These are phyloP conservation scores for Babesia caballi DNA, from an alignment of 169 alveolate species.

Conservation along the genomic window DNA sequence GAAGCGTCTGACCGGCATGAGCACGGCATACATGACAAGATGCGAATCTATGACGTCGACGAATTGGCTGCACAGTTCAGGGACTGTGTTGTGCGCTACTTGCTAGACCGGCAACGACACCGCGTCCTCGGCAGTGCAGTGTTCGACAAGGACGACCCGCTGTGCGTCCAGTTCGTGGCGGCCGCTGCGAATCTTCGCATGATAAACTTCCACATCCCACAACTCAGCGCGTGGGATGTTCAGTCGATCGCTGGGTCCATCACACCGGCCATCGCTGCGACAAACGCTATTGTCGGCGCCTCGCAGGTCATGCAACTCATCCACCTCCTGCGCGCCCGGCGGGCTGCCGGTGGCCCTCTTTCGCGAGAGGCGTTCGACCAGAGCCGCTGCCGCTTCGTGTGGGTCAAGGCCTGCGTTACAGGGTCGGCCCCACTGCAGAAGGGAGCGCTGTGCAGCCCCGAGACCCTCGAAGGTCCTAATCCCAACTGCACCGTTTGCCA, in stretches of 20 bases:
- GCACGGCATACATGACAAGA: neutral
- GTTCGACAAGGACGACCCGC: conserved; percentile 92
- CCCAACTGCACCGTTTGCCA: conserved; percentile 51
- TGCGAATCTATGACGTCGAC: neutral
- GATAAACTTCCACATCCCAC: conserved; percentile 83
- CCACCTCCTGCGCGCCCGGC: conserved; percentile 43
- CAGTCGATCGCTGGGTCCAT: conserved; percentile 96
- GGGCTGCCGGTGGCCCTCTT: neutral
- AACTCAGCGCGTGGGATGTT: conserved; percentile 74
- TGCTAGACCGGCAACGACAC: conserved; percentile 8
- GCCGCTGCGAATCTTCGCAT: conserved; percentile 90
- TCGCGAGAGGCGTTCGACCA: neutral
- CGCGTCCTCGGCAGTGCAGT: conserved; percentile 61
- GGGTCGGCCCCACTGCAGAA: conserved; percentile 45
- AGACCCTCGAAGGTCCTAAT: conserved; percentile 44
- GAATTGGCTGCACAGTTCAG: conserved; percentile 40
- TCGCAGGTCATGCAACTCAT: conserved; percentile 86
- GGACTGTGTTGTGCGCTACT: neutral
- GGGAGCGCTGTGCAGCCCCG: conserved; percentile 56
- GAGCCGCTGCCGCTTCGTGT: conserved; percentile 42
- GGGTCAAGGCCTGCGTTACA: conserved; percentile 53
- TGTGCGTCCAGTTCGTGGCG: conserved; percentile 85
- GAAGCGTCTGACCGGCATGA: neutral
- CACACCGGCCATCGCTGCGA: conserved; percentile 94
- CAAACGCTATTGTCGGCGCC: conserved; percentile 93